These are phyloP conservation scores for Gossypium longicalyx DNA, from an alignment of 345 rosid genomes.

Conservation along the genomic window DNA sequence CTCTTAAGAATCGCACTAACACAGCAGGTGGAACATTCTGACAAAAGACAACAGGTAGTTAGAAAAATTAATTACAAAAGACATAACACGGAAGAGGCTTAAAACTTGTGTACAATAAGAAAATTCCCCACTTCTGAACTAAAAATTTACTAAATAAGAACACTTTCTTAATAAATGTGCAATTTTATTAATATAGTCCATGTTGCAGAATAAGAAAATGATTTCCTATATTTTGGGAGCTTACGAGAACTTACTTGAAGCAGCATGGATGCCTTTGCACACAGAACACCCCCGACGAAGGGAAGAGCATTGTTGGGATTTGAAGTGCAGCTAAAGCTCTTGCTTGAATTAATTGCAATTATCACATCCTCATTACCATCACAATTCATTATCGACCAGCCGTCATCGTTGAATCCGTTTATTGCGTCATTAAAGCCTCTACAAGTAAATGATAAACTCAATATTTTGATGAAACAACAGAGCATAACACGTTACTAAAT, in stretches of 20 bases:
- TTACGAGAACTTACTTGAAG: slow-evolving; percentile 57
- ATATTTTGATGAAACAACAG: neutral
- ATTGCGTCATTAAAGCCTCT: slow-evolving; percentile 95
- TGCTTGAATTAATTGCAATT: slow-evolving; percentile 74
- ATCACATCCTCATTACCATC: slow-evolving; percentile 93
- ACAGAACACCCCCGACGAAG: slow-evolving; percentile 82
- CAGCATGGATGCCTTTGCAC: slow-evolving; percentile 99
- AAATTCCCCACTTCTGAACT: neutral
- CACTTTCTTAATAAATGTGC: neutral
- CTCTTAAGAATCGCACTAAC: slow-evolving; percentile 86
- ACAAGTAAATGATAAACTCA: slow-evolving; percentile 12
- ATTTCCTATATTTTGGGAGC: neutral
- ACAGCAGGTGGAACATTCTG: slow-evolving; percentile 97
- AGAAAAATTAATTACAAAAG: neutral
- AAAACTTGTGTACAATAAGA: neutral
- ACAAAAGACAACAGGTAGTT: slow-evolving; percentile 28
- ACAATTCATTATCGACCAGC: slow-evolving; percentile 79
- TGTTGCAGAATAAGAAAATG: neutral
- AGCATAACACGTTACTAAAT: neutral
- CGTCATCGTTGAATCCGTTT: slow-evolving; percentile 91
- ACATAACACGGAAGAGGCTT: neutral
- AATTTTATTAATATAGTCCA: neutral
- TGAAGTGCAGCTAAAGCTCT: slow-evolving; percentile 42
- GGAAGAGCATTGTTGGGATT: slow-evolving; percentile 55
- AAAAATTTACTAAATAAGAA: neutral